These are phyloP conservation scores for Trichoderma virens DNA, from an alignment of 495 filamentous ascomycete genomes.

Conservation along the genomic window DNA sequence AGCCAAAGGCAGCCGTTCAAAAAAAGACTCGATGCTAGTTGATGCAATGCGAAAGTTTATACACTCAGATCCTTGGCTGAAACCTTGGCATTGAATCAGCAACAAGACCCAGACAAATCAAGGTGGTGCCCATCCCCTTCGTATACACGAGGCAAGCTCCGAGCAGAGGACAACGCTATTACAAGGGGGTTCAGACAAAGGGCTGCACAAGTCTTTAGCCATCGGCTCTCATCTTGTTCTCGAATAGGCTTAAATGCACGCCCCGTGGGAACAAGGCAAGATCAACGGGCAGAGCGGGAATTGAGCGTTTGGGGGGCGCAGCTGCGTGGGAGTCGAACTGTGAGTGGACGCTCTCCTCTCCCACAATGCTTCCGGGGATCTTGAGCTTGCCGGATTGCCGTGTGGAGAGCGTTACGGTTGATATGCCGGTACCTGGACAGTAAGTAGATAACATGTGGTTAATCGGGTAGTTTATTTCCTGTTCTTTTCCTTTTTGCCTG, in stretches of 20 bases:
- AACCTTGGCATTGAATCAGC: not conserved
- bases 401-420: not conserved
- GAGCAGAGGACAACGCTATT: not conserved
- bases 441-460: too few species aligned
- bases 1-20: too few species aligned
- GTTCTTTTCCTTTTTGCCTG: too few species aligned
- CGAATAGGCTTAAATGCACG: too few species aligned
- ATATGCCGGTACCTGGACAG: not conserved
- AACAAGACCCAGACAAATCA: not conserved
- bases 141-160: not conserved
- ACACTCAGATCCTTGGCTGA: not conserved
- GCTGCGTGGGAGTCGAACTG: not conserved
- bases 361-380: not conserved
- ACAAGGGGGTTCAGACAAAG: not conserved
- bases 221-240: too few species aligned
- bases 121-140: not conserved
- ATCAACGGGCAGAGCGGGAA: too few species aligned
- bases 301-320: not conserved
- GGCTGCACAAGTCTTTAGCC: too few species aligned
- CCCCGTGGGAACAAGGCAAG: too few species aligned
- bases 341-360: not conserved
- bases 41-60: not conserved
- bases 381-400: not conserved
- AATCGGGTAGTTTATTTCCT: too few species aligned
- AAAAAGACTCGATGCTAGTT: too few species aligned